phyloP scores from a whole-genome alignment of 1,284 basidiomycete species.

The Papiliotrema flavescens region DNA sequence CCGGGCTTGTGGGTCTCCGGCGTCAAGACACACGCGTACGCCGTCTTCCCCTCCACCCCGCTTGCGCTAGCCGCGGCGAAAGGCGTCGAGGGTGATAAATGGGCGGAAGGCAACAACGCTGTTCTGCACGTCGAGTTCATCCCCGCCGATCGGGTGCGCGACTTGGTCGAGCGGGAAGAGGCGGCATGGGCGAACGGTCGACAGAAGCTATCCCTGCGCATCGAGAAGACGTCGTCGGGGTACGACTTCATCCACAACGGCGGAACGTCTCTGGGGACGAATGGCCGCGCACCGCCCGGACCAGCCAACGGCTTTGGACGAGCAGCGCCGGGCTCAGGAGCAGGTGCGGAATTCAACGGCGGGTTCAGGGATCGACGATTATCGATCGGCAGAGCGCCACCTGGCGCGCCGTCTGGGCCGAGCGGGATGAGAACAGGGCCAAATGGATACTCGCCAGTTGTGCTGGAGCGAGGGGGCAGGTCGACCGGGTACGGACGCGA shows the following conservation, averaged over 20 bases:
- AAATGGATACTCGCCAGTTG: slow-evolving; percentile 1
- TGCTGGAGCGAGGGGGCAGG: background rate
- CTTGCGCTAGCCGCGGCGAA: slow-evolving; percentile 26
- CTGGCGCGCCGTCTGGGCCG: background rate
- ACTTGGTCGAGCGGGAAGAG: slow-evolving; percentile 39
- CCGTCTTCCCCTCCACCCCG: slow-evolving; percentile 20
- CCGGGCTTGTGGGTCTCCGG: slow-evolving; percentile 44
- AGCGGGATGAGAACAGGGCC: background rate
- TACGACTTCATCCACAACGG: slow-evolving; percentile 2
- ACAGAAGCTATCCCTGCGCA: slow-evolving; percentile 32
- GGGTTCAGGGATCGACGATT: background rate
- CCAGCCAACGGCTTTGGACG: background rate
- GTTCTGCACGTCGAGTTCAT: slow-evolving; percentile 43
- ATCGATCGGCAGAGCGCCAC: background rate
- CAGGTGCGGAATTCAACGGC: slow-evolving; percentile 11
- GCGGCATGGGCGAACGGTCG: slow-evolving; percentile 44
- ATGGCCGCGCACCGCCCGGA: background rate
- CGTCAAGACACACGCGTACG: slow-evolving; percentile 46
- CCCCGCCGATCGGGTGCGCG: slow-evolving; percentile 25
- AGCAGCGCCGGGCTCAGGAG: slow-evolving; percentile 13
- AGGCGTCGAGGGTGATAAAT: slow-evolving; percentile 21
- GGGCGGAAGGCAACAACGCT: slow-evolving; percentile 34
- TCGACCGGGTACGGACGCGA: background rate
- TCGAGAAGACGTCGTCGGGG: slow-evolving; percentile 7
- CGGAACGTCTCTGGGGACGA: slow-evolving; percentile 7